Base-by-base conservation (phyloP, 2,329 filamentous ascomycete species). In the Cytospora paraplurivora region DNA sequence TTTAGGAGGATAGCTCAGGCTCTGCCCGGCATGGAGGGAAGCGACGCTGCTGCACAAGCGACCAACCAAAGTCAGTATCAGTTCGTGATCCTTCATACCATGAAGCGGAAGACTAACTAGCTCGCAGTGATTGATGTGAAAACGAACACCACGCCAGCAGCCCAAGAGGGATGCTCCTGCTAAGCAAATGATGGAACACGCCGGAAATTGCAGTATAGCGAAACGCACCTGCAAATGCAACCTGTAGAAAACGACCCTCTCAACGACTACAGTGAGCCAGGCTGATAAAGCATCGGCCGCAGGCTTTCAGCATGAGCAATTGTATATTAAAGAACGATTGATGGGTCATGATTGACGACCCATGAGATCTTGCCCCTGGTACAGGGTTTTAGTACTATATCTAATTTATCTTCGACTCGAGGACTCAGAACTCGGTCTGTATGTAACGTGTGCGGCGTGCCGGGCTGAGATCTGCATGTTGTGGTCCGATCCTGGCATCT, bases 1-100 rank as follows among this genome's bases (percentile, higher is more conserved):
- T 99, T 99, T 81, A 92, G 93, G 83, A 90, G 93, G 81, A 99
- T 99, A 86, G 95, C 96, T 49, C 95, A 99, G 79, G 95, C 96
- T 44, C 81, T 99, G 71, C 95, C 95, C 8, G 95, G 95, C 27
- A 98, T 99, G 95, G 95, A 99, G 77, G 93, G 92, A 15, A 89
- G 93, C 69, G 90, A 92, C 69, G 87, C 89, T 70, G 88, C 89
- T 70, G 88, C 88, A 65, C 89, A 91, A 76, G 84, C 85, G 52
- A 82, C 84, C 11, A 88, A 80, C 76, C 92, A 94, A 79, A 96
- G 91, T 95, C 82, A 72, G 89, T 85, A 21, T 41, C 56, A 19
- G 33, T 59, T 21, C 19, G 15, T 17, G 19, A 44, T 49, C 50
- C 34, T n/a, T 4, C 13, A 6, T 21, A 10, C 44, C 4, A n/a